Base-by-base conservation (phyloP, 805 yeast genomes). In the Cyberlindnera maritima region DNA sequence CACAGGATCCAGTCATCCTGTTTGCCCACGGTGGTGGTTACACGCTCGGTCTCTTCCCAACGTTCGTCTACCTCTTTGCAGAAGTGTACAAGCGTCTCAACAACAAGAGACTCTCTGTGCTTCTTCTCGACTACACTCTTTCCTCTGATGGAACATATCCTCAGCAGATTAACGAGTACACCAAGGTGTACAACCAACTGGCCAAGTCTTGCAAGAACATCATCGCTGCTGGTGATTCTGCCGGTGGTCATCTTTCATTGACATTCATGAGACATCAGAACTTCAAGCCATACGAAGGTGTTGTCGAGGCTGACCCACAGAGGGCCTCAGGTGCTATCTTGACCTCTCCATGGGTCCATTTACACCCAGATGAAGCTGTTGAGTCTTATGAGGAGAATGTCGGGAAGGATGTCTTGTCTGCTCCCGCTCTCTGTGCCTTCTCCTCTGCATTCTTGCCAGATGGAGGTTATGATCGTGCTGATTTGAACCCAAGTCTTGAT, bases 181-280 rank as follows among this genome's bases (percentile, higher is more conserved):
- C 47, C 35, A 39, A 42, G 1, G 44, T 54, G 19, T 59, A 54
- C 41, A 46, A 52, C 28, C 44, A 47, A 2, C 44, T 63, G n/a
- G 31, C 44, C 12, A 31, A 48, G 23, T 21, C 48, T 6, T 43
- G 40, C 17, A 41, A 50, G 41, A 44, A 55, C 29, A 48, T 61
- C 32, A 45, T 58, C 12, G 37, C 57, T 3, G 43, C 49, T 14
- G 68, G 68, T n/a, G 68, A 64, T 39, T 62, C 67, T 10, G 61
- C 61, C 11, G 67, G 68, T 14, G 67, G 61, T 1, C 58, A 59
- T 36, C 46, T 64, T 23, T 49, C 54, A 1, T 38, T 60, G 15
- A 50, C 50, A 3, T 38, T 60, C 8, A n/a, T 44, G 19, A 45
- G 49, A 39, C 50, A 49, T 25, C 39, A 36, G 17, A 28, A 25